A percentile compares a stretch with the other conserved stretches of the same genome.
Conservation (phyloP, 306 rosid species). For the Gleditsia sinensis region DNA sequence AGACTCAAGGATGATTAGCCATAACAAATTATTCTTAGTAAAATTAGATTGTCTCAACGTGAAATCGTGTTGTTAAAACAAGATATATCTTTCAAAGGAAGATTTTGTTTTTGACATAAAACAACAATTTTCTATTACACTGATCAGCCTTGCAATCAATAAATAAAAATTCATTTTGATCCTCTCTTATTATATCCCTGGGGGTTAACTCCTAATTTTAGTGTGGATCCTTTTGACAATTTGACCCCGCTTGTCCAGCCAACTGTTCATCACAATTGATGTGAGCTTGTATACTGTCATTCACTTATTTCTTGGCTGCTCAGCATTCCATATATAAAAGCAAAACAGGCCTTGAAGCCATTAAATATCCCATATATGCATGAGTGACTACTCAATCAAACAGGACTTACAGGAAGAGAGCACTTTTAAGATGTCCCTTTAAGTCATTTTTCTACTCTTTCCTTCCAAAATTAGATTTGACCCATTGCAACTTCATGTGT, state of each 20-base stretch:
- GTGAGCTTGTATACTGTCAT: background rate
- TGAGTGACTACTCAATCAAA: conserved; percentile 5
- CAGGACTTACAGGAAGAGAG: conserved; percentile 10
- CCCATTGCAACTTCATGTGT: background rate
- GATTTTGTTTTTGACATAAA: background rate
- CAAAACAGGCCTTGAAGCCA: background rate
- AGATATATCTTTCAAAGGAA: background rate
- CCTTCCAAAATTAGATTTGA: conserved; percentile 13
- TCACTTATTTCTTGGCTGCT: conserved; percentile 5
- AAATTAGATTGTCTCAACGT: background rate
- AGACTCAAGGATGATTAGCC: conserved; percentile 12
- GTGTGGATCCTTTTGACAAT: conserved; percentile 1
- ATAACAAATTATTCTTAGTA: background rate
- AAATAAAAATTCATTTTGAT: conserved; percentile 7
- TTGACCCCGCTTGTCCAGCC: background rate
- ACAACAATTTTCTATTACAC: background rate
- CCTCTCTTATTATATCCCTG: background rate
- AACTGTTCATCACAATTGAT: conserved; percentile 12
- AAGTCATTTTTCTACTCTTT: background rate
- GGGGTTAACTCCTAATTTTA: conserved; percentile 3
- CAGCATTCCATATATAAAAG: conserved; percentile 13
- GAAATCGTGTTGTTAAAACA: conserved; percentile 10
- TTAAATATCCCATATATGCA: background rate
- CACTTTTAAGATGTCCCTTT: background rate
- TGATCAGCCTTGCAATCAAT: conserved; percentile 23